Base-by-base conservation (phyloP, 2,329 filamentous ascomycete species). In the Nemania abortiva region DNA sequence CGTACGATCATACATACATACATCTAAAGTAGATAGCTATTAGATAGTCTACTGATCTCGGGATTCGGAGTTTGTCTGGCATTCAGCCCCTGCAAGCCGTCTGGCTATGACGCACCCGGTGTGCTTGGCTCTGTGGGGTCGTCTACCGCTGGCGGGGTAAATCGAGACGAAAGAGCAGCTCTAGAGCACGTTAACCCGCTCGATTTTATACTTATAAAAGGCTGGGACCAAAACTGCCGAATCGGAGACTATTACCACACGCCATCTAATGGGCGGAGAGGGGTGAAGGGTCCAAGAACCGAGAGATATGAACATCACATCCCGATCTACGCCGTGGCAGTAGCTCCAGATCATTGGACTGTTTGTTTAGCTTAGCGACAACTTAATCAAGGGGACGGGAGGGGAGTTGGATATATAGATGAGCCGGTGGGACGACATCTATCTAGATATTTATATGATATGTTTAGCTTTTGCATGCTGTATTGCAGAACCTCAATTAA, bases 31-130 rank as follows among this genome's bases (percentile, higher is more conserved):
- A 42, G 37, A 42, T 42, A 42, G 11, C 3, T 42, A 42, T 42
- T 42, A n/a, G n/a, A n/a, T n/a, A n/a, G n/a, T n/a, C 13, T 11
- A 37, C 24, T 13, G 29, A 24, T 47, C 31, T 74, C 75, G 75
- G 75, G 50, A 74, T 76, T 76, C 75, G 75, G 75, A 64, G 70
- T 70, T 68, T 73, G 58, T 56, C 47, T 70, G 70, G 67, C 4
- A 29, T 70, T 61, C 34, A 9, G 15, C 29, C 45, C 34, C 37
- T 55, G 57, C 47, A 22, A 5, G 6, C 49, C 39, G 45, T 24
- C 53, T 20, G 22, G 39, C 54, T 58, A 65, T 64, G 60, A 68
- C 68, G 60, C 64, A 39, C 47, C 47, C 6, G 24, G 37, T 27
- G 9, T 5, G 59, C 64, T 56, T 67, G 60, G 64, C 68, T 24